phyloP scores from a whole-genome alignment of 495 filamentous ascomycete genomes.

The Hypoxylon cercidicola region DNA sequence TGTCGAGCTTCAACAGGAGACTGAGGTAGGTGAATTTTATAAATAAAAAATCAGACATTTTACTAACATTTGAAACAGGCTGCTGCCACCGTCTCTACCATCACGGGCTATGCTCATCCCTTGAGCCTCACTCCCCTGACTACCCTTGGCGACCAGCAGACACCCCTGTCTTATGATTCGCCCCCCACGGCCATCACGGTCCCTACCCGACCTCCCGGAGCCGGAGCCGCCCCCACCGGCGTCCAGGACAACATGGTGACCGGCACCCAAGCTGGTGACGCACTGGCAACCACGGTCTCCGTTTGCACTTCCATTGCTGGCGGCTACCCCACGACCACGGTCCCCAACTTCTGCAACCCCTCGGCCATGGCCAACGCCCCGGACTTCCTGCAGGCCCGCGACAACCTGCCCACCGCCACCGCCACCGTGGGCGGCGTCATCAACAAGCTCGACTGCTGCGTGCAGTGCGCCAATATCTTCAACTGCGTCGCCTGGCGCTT shows the following conservation, averaged over 20 bases:
- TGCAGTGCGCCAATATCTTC: conserved; percentile 43
- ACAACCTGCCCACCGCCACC: conserved; percentile 29
- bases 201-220: conserved; percentile 4
- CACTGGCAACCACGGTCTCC: conserved; percentile 14
- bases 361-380: conserved; percentile 42
- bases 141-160: conserved; percentile 27
- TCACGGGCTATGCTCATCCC: conserved; percentile 43
- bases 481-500: conserved; percentile 47
- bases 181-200: conserved; percentile 42
- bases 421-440: conserved; percentile 38
- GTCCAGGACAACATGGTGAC: conserved; percentile 9
- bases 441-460: conserved; percentile 47
- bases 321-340: conserved; percentile 33
- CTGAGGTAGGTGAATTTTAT: conserved; percentile 14
- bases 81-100: conserved; percentile 27
- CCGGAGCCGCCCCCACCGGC: conserved; percentile 7
- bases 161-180: conserved; percentile 37
- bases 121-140: conserved; percentile 36
- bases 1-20: conserved; percentile 18
- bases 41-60: conserved; percentile 1
- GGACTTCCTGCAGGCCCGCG: conserved; percentile 20
- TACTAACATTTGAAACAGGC: conserved; percentile 23
- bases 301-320: conserved; percentile 42
- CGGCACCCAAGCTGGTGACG: neutral
- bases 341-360: conserved; percentile 47